Percentiles rank a stretch among this genome's conserved stretches.
Evolutionary conservation across 257 asterid species (phyloP).

Genomic region (Capsicum baccatum): DNA sequence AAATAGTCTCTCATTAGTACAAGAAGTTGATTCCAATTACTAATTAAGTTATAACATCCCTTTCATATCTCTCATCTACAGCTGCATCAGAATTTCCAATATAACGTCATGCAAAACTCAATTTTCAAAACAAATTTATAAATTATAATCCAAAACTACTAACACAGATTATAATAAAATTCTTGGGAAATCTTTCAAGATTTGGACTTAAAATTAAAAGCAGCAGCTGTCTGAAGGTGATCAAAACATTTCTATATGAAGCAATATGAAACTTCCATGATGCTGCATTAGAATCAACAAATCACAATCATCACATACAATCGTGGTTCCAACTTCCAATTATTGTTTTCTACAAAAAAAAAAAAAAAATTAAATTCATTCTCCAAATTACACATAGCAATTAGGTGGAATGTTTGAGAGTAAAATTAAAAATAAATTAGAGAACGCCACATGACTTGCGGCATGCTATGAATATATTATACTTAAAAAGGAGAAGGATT

Average conservation of each 20-base stretch:
- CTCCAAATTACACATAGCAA: slow-evolving; percentile 11
- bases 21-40: background rate
- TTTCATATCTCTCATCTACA: slow-evolving; percentile 22
- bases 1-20: background rate
- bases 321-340: slow-evolving; percentile 44
- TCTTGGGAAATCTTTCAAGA: slow-evolving; percentile 18
- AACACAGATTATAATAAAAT: background rate
- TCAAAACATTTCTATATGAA: slow-evolving; percentile 9
- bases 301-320: background rate
- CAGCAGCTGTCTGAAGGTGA: slow-evolving; percentile 30
- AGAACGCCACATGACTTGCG: slow-evolving; percentile 15
- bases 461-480: slow-evolving; percentile 1
- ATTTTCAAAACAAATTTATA: background rate
- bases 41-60: background rate
- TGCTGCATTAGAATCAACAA: slow-evolving; percentile 26
- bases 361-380: background rate
- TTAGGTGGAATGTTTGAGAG: background rate
- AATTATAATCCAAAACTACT: background rate
- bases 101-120: slow-evolving; percentile 1
- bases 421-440: background rate
- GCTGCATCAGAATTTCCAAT: background rate
- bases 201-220: background rate
- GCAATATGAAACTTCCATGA: slow-evolving; percentile 6
- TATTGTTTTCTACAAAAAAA: background rate
- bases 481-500: background rate